These are phyloP conservation scores for Chaetomium fimeti DNA, from an alignment of 495 filamentous ascomycete genomes.

Conservation along the genomic window DNA sequence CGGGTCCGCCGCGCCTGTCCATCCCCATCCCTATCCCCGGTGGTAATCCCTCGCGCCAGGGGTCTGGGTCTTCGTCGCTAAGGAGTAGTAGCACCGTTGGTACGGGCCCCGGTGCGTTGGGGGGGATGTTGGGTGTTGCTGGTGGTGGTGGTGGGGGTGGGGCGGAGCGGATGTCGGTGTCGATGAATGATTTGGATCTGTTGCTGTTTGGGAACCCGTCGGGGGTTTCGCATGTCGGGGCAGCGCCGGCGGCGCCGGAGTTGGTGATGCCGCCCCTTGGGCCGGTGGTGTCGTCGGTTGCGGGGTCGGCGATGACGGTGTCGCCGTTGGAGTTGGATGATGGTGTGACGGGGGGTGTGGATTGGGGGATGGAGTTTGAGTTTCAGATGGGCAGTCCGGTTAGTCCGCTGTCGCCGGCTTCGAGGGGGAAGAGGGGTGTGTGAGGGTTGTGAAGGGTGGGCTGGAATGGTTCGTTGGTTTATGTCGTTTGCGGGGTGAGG, in stretches of 20 bases:
- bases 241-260: too few relatives aligned
- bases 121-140: too few relatives aligned
- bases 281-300: background rate
- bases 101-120: too few relatives aligned
- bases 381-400: constrained; percentile 23
- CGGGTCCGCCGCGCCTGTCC: background rate
- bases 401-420: constrained; percentile 19
- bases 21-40: background rate
- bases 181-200: constrained; percentile 15
- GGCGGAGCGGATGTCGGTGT: background rate
- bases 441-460: background rate
- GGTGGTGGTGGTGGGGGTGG: background rate
- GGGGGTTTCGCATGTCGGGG: background rate
- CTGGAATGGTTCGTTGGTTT: background rate
- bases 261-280: background rate
- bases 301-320: background rate
- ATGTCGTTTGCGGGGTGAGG: background rate
- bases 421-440: background rate
- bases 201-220: constrained; percentile 17
- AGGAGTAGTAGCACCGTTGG: background rate
- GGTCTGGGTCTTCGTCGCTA: background rate
- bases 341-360: background rate
- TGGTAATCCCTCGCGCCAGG: background rate
- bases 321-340: constrained; percentile 16
- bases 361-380: constrained; percentile 17